Conservation (phyloP, 768 basidiomycete species). For the Lanmaoa rubissima region DNA sequence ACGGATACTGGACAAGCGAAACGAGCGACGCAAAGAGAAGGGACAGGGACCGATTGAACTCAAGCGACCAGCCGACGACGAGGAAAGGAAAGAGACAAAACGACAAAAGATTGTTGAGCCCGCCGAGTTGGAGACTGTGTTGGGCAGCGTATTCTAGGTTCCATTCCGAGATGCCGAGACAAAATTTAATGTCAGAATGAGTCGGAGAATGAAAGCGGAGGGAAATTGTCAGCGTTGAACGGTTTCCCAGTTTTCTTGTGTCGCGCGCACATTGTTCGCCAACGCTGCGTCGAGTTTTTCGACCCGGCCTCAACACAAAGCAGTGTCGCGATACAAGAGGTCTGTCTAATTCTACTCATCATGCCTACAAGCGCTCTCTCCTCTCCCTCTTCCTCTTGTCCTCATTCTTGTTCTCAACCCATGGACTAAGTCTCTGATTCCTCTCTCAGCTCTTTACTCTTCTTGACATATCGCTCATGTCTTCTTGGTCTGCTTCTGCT, state of each 20-base stretch:
- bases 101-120: slow-evolving; percentile 10
- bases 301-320: slow-evolving; percentile 34
- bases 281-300: slow-evolving; percentile 37
- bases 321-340: slow-evolving; percentile 68
- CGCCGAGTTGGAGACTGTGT: slow-evolving; percentile 40
- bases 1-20: slow-evolving; percentile 79
- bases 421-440: slow-evolving; percentile 45
- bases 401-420: slow-evolving; percentile 44
- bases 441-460: slow-evolving; percentile 41
- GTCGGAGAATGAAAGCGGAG: slow-evolving; percentile 22
- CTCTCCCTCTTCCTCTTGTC: slow-evolving; percentile 60
- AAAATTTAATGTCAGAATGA: slow-evolving; percentile 17
- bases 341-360: slow-evolving; percentile 76
- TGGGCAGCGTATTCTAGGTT: slow-evolving; percentile 51
- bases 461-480: slow-evolving; percentile 54
- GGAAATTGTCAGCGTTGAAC: slow-evolving; percentile 17
- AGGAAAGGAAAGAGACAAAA: slow-evolving; percentile 13
- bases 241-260: slow-evolving; percentile 44
- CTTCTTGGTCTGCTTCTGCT: slow-evolving; percentile 67
- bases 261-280: slow-evolving; percentile 60
- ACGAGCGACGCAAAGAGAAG: slow-evolving; percentile 58
- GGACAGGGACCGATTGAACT: slow-evolving; percentile 45
- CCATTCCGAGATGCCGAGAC: slow-evolving; percentile 14
- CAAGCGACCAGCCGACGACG: slow-evolving; percentile 17
- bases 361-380: slow-evolving; percentile 74